Percentiles rank a stretch among this genome's conserved stretches.
phyloP scores from a whole-genome alignment of 495 filamentous ascomycete genomes.

The Delitschia confertaspora region DNA sequence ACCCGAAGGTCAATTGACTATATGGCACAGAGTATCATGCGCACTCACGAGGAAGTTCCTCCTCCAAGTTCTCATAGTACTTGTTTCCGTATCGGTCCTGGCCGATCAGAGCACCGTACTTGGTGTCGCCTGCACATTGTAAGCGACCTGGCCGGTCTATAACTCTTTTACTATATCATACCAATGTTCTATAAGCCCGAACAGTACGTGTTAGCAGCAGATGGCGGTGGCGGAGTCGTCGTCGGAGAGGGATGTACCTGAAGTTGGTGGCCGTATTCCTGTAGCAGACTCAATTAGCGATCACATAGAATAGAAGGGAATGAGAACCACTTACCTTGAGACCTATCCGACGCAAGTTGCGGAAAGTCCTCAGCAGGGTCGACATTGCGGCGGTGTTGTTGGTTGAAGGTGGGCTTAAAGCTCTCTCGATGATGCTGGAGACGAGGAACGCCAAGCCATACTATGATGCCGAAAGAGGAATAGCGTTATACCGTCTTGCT shows the following conservation, averaged over 20 bases:
- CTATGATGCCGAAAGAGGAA: neutral
- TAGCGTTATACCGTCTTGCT: neutral
- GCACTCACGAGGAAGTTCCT: conserved; percentile 75
- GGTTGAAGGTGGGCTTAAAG: neutral
- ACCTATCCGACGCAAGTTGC: conserved; percentile 78
- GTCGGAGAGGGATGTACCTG: conserved; percentile 50
- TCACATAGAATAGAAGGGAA: conserved; percentile 6
- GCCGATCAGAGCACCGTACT: conserved; percentile 80
- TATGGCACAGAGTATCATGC: neutral
- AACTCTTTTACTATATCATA: conserved; percentile 24
- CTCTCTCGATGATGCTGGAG: neutral
- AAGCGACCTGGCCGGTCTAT: neutral
- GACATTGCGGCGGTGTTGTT: conserved; percentile 59
- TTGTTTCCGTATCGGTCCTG: conserved; percentile 91
- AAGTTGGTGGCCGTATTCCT: conserved; percentile 90
- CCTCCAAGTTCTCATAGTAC: conserved; percentile 84
- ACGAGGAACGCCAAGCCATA: conserved; percentile 6
- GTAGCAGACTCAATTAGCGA: conserved; percentile 34
- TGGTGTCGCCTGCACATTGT: conserved; percentile 75
- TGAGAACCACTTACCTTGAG: conserved; percentile 54
- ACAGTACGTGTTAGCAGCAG: conserved; percentile 7
- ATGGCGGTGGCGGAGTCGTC: neutral
- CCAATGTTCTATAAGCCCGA: conserved; percentile 53
- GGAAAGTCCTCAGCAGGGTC: conserved; percentile 74
- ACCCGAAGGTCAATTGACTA: conserved; percentile 7